Evolutionary conservation across 2,329 filamentous ascomycete species (phyloP), one percentile per base, ranked within the genome.

Genomic region (Calonectria pseudoturangicola): DNA sequence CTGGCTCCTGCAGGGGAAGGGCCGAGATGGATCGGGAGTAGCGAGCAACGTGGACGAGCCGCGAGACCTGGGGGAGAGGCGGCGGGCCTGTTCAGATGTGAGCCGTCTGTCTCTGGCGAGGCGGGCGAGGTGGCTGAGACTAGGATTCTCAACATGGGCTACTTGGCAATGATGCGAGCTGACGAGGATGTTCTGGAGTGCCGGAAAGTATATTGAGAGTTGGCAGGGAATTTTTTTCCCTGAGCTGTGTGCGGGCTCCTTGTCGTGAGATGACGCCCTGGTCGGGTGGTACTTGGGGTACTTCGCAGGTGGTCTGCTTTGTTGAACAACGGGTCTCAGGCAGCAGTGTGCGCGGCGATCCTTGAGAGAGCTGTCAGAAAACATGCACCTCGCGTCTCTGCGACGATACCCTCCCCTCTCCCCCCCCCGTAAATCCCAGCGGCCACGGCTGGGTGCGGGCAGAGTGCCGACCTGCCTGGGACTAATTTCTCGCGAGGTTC

Each of bases 1-100:
- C 47, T 54, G 39, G 58, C 54, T 70, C 72, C 75, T 79, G 77
- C 76, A 77, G 69, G 77, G 74, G 66, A 73, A 70, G 65, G 63
- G 36, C 69, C 47, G 73, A 70, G 70, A 70, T 43, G 66, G 62
- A 60, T 65, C 60, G 51, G 70, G 66, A 70, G 70, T 64, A 56
- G 70, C 54, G 54, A 60, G 54, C 30, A 69, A 69, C 50, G 70
- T 72, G 65, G 65, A 62, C 21, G 58, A 68, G 65, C 62, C 65
- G 66, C 58, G 58, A 68, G 66, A 68, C 70, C 50, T 62, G 70
- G 70, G 33, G 60, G 43, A 36, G 58, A 68, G 36, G 64, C 48
- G 64, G 56, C 65, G 70, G 64, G 65, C 30, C 64, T 72, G 70
- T 21, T 56, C 54, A 71, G 63, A 56, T 27, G 63, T 50, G 62